These are phyloP conservation scores for Umbelopsis vinacea DNA, from an alignment of 192 early-diverging fungal species.

Conservation along the genomic window DNA sequence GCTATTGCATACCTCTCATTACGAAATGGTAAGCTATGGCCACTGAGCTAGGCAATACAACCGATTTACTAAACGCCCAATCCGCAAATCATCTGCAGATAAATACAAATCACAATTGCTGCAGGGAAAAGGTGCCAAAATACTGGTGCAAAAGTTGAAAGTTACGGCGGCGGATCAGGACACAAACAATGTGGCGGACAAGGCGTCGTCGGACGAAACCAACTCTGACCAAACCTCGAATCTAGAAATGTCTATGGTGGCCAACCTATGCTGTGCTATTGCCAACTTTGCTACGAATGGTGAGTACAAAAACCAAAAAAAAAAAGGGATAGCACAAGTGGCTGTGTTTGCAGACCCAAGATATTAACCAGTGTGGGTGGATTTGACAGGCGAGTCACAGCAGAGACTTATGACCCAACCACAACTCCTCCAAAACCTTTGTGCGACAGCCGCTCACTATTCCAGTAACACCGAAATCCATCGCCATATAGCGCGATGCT, in stretches of 20 bases:
- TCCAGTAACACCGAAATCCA: slow-evolving; percentile 54
- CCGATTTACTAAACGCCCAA: slow-evolving; percentile 20
- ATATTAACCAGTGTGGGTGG: not conserved
- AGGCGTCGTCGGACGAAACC: slow-evolving; percentile 5
- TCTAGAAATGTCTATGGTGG: slow-evolving; percentile 40
- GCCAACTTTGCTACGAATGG: slow-evolving; percentile 65
- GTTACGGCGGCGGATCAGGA: not conserved
- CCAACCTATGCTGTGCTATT: slow-evolving; percentile 60
- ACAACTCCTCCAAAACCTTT: slow-evolving; percentile 47
- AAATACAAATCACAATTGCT: slow-evolving; percentile 45
- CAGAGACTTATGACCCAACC: slow-evolving; percentile 54
- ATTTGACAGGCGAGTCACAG: slow-evolving; percentile 45
- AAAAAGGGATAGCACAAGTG: not conserved
- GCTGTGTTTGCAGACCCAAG: not conserved
- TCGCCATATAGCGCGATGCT: slow-evolving; percentile 54
- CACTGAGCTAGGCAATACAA: not conserved
- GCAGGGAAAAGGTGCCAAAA: slow-evolving; percentile 33
- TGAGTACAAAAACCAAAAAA: not conserved
- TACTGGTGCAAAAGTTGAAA: slow-evolving; percentile 22
- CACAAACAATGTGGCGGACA: not conserved
- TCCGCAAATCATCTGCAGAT: slow-evolving; percentile 19
- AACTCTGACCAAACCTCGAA: slow-evolving; percentile 24
- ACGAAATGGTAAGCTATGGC: slow-evolving; percentile 48
- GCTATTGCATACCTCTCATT: slow-evolving; percentile 60
- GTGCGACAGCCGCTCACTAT: slow-evolving; percentile 45